Evolutionary conservation across 345 rosid genomes (phyloP).

Genomic region (Cochlearia excelsa): DNA sequence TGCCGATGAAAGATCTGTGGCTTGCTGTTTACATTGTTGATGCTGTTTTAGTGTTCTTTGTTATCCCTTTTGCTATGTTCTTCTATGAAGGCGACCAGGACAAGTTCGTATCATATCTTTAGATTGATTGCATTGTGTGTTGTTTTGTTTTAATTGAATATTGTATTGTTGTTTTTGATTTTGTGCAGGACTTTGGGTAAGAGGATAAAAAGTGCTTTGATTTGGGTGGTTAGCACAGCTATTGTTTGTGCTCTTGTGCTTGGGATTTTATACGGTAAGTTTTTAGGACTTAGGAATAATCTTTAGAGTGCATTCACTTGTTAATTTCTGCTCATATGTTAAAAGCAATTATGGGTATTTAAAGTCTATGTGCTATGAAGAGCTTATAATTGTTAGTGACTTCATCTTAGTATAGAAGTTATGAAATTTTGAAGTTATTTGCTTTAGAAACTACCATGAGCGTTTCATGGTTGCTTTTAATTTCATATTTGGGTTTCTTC

Average conservation of each 20-base stretch:
- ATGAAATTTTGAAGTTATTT: not conserved
- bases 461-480: not conserved
- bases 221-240: constrained; percentile 84
- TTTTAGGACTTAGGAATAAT: not conserved
- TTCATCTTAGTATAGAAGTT: constrained; percentile 1
- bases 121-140: not conserved
- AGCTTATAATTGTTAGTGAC: not conserved
- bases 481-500: constrained; percentile 4
- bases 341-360: not conserved
- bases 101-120: constrained; percentile 49
- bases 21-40: constrained; percentile 80
- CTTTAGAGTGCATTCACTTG: constrained; percentile 1
- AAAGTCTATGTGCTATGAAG: not conserved
- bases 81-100: constrained; percentile 99
- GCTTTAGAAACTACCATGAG: not conserved
- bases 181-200: constrained; percentile 71
- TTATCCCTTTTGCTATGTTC: constrained; percentile 98
- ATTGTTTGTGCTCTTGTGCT: constrained; percentile 80
- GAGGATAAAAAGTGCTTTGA: constrained; percentile 79
- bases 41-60: constrained; percentile 87
- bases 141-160: not conserved
- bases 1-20: constrained; percentile 99
- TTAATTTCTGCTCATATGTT: constrained; percentile 4
- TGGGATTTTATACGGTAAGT: constrained; percentile 91
- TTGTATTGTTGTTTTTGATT: constrained; percentile 2